Evolutionary conservation across 2,329 filamentous ascomycete genomes (phyloP), one percentile per base, ranked within the genome.

Genomic region (Raffaelea ambrosiae): DNA sequence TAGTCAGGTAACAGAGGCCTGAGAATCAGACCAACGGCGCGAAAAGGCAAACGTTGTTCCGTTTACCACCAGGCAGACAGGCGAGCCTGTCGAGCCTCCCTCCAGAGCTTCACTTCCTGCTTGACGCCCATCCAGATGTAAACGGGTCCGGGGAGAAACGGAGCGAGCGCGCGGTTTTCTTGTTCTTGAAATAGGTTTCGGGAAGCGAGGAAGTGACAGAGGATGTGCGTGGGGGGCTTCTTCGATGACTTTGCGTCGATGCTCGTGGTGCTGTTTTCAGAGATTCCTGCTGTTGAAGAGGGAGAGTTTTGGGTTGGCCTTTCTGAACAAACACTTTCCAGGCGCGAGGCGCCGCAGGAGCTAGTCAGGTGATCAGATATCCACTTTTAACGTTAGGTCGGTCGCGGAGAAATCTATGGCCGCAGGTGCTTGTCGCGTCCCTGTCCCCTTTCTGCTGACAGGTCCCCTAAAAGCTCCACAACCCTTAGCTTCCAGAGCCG

Each of bases 11-110:
- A n/a, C n/a, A n/a, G n/a, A n/a, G n/a, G n/a, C n/a, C n/a, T n/a
- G n/a, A n/a, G n/a, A n/a, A n/a, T n/a, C n/a, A n/a, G n/a, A n/a
- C n/a, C n/a, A n/a, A n/a, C 20, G 22, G 13, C 40, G n/a, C 35
- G 35, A 19, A 20, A 29, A 20, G 16, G 7, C 21, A 16, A 41
- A 7, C 29, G 14, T 14, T 20, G 10, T 10, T 21, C 39, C 46
- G 43, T 33, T 35, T 41, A 39, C 49, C 41, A 45, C 51, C 48
- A 55, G 53, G 64, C 64, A 70, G 69, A 68, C 73, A 67, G 64
- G 61, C 63, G 65, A 68, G 73, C 74, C 72, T 67, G 68, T 68
- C 65, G 67, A 65, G 62, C 64, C 62, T 57, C 59, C 63, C 60
- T 29, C 26, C 26, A 64, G 61, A 61, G 22, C 43, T 46, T 26